Evolutionary conservation across 305 asterid species (phyloP), one percentile per base, ranked within the genome.

Genomic region (Fraxinus baroniana): DNA sequence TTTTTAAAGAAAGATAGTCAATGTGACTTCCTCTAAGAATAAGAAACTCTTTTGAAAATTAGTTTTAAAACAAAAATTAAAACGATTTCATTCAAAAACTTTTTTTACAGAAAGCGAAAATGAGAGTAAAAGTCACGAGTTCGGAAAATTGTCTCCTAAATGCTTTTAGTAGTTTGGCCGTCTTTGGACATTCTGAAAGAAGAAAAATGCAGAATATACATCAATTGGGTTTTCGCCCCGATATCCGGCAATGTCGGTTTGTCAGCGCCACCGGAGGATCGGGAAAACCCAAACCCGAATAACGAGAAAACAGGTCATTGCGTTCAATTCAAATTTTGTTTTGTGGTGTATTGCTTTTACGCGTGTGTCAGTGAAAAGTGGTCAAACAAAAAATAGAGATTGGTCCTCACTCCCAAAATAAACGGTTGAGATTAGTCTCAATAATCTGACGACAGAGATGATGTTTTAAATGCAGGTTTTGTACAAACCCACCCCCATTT

Each of bases 261-360:
- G 92, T 91, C 92, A 87, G 95, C 92, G 89, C 81, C 81, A 89
- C 84, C 91, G 92, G 86, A 79, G 90, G 93, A 85, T 49, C 88
- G 89, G 91, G 91, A 85, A 84, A 88, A 84, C 85, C 88, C 87
- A 82, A 81, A 85, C 89, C 93, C 90, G 90, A 81, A 78, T 76
- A 86, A 88, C 88, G 87, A 90, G 60, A 83, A 57, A 79, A 28
- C 46, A 39, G 82, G 32, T 7, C 37, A 13, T 7, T 52, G 5
- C 3, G 2, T 41, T 2, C 2, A 41, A 33, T 28, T 28, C 32
- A 28, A 28, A 28, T 28, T 28, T 28, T 28, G 32, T 32, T 0
- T 32, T 32, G 35, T 32, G 35, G 35, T 2, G 35, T 32, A 32
- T 32, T 32, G 35, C 60, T 28, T 28, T 28, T 28, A 28, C 28